These are phyloP conservation scores for Breynia disticha DNA, from an alignment of 441 rosid species.

Conservation along the genomic window DNA sequence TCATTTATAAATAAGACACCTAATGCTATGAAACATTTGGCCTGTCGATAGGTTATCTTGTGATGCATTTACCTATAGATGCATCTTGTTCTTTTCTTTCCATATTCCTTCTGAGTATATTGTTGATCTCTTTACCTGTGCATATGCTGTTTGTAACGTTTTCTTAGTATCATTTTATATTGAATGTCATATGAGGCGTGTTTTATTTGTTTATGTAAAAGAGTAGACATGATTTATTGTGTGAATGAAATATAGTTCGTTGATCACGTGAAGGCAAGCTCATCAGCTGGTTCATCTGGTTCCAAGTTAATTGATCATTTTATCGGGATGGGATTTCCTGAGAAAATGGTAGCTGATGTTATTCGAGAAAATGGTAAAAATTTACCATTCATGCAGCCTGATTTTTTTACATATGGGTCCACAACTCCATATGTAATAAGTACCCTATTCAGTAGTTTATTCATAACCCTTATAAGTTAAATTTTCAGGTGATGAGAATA, in stretches of 20 bases:
- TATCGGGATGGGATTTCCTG: slow-evolving; percentile 58
- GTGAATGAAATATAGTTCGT: slow-evolving; percentile 11
- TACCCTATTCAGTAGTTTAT: slow-evolving; percentile 10
- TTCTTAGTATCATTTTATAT: too few species aligned
- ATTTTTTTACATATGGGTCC: not conserved
- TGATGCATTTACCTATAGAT: too few species aligned
- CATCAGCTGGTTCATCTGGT: slow-evolving; percentile 37
- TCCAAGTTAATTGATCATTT: slow-evolving; percentile 41
- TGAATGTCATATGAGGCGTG: too few species aligned
- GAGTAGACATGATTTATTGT: not conserved
- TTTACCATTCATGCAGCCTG: not conserved
- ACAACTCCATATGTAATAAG: not conserved
- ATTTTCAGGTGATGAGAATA: slow-evolving; percentile 53
- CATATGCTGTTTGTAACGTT: too few species aligned
- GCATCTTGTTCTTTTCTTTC: too few species aligned
- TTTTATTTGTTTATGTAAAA: too few species aligned
- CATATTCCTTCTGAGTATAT: too few species aligned
- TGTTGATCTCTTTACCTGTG: too few species aligned
- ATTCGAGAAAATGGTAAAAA: slow-evolving; percentile 52
- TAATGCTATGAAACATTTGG: too few species aligned
- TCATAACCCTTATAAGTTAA: slow-evolving; percentile 11
- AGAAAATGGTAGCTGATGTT: slow-evolving; percentile 46
- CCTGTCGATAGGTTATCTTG: too few species aligned
- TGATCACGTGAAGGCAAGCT: slow-evolving; percentile 30
- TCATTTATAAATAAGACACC: too few species aligned